Evolutionary conservation across 2,329 filamentous ascomycete species (phyloP), one percentile per base, ranked within the genome.

Genomic region (Trichophyton benhamiae): DNA sequence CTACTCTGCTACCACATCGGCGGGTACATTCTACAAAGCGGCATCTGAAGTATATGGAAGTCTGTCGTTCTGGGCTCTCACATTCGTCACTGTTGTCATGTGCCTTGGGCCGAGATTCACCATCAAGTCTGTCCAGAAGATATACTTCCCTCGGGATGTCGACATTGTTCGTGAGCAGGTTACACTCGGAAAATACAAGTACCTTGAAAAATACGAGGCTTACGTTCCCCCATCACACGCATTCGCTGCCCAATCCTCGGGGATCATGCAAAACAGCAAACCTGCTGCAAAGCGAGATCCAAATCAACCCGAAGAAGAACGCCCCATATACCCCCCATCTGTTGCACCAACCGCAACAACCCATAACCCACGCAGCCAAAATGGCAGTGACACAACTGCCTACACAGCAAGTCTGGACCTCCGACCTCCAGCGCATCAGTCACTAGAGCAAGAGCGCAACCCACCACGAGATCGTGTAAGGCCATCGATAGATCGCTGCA

Each of bases 151-250:
- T 3, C 87, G 87, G 67, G 94, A 99, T 69, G 86, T 96, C 62
- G 94, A 99, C 72, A 95, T 99, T 66, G 86, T 99, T 69, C 89
- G 94, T 57, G 94, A 99, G 74, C 91, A 97, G 77, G 85, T 95
- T 64, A 83, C 83, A 30, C 80, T 86, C 76, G 94, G 94, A 67
- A 86, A 87, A 70, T 97, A 95, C 72, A 84, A 87, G 66, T 83
- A 90, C 68, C 79, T 92, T 58, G 82, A 85, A 61, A 74, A 83
- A 46, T 77, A 78, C 59, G 80, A 80, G 60, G 76, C 78, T 4
- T 78, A 77, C 49, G 71, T 79, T 38, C 78, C 78, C n/a, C 77
- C 77, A n/a, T 76, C 77, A 63, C 71, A 71, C 60, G 70, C 60
- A 38, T 44, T 58, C 13, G 36, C 36, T 20, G 44, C 36, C 72